These are phyloP conservation scores for Solanum okadae DNA, from an alignment of 257 asterid species.

Conservation along the genomic window DNA sequence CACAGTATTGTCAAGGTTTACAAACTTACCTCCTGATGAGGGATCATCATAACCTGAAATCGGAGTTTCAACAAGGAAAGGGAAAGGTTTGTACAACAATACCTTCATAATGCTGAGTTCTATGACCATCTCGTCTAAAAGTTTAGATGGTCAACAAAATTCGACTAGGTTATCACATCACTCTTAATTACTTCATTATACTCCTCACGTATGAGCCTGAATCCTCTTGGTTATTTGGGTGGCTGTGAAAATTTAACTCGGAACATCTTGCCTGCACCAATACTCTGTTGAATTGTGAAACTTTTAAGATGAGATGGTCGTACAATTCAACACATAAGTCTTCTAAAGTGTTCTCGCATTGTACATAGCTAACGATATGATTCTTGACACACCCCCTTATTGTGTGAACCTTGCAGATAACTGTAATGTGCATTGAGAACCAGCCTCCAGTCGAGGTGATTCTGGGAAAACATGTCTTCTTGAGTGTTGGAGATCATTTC, in stretches of 20 bases:
- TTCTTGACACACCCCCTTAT: neutral
- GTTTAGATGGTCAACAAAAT: neutral
- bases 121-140: neutral
- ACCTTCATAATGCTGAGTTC: neutral
- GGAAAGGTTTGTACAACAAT: conserved; percentile 32
- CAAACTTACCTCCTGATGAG: conserved; percentile 46
- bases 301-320: neutral
- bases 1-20: conserved; percentile 35
- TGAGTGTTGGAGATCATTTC: conserved; percentile 57
- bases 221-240: neutral
- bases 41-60: conserved; percentile 53
- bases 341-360: neutral
- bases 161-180: neutral
- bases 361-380: neutral
- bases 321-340: neutral
- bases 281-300: neutral
- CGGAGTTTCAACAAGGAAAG: conserved; percentile 57
- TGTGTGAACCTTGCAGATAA: conserved; percentile 10
- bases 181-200: neutral
- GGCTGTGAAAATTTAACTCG: neutral
- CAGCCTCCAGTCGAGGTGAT: conserved; percentile 53
- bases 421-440: conserved; percentile 48
- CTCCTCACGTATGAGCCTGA: neutral
- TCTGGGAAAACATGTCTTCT: conserved; percentile 43
- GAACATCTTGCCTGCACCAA: neutral